phyloP scores from a whole-genome alignment of 257 asterid genomes.

The Solanum lycopersicoides region DNA sequence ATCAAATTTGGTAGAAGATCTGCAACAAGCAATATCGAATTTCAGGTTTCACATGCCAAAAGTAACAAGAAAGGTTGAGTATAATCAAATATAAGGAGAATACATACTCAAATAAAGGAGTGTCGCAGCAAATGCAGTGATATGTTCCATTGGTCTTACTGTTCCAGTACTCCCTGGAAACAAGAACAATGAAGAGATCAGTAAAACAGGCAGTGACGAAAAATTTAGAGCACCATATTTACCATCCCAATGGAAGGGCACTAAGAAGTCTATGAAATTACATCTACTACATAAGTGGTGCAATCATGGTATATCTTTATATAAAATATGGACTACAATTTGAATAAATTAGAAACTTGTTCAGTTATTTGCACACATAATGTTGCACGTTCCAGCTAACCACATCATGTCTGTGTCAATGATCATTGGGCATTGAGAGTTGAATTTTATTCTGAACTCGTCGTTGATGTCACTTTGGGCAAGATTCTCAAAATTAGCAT shows the following conservation, averaged over 20 bases:
- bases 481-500: background rate
- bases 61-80: background rate
- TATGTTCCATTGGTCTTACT: slow-evolving; percentile 74
- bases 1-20: slow-evolving; percentile 85
- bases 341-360: background rate
- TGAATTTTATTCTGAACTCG: background rate
- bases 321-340: background rate
- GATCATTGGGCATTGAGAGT: background rate
- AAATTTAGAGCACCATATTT: background rate
- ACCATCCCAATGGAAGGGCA: background rate
- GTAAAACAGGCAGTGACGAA: background rate
- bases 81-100: background rate
- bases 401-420: background rate
- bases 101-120: slow-evolving; percentile 79
- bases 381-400: background rate
- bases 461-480: background rate
- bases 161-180: slow-evolving; percentile 79
- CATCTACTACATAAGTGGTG: background rate
- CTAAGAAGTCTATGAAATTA: background rate
- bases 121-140: slow-evolving; percentile 86
- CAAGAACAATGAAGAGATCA: background rate
- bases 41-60: background rate
- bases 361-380: background rate
- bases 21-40: slow-evolving; percentile 4
- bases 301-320: background rate